Evolutionary conservation across 768 basidiomycete species (phyloP).

Genomic region (Suillus spraguei): DNA sequence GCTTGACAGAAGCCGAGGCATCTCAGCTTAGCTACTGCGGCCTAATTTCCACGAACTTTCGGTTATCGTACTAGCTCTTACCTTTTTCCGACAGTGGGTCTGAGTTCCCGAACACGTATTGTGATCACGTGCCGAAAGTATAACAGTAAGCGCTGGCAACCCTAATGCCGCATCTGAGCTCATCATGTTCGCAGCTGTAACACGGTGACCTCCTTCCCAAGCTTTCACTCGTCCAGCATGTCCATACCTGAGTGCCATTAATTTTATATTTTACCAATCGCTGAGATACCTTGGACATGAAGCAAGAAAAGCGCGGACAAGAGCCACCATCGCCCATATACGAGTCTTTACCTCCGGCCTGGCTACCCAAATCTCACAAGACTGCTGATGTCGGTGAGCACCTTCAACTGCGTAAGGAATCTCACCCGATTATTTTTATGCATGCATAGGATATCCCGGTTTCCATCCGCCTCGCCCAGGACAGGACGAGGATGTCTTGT

Average conservation of each 20-base stretch:
- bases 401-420: neutral
- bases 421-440: neutral
- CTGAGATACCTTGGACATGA: conserved; percentile 4
- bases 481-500: conserved; percentile 76
- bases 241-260: conserved; percentile 8
- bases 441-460: conserved; percentile 63
- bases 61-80: too few relatives aligned
- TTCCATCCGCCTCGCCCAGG: conserved; percentile 75
- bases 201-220: neutral
- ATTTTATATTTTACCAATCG: conserved; percentile 1
- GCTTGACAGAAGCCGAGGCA: too few relatives aligned
- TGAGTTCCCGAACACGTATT: neutral
- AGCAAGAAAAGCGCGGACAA: conserved; percentile 26
- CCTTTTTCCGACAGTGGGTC: too few relatives aligned
- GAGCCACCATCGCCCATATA: conserved; percentile 49
- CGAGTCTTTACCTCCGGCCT: conserved; percentile 67
- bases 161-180: conserved; percentile 3
- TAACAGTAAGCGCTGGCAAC: neutral
- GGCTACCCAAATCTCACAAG: conserved; percentile 69
- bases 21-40: too few relatives aligned
- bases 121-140: neutral
- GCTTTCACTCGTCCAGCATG: neutral
- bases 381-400: conserved; percentile 69
- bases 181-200: neutral
- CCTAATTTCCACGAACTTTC: too few relatives aligned